A percentile compares a stretch with the other conserved stretches of the same genome.
These are phyloP conservation scores for Tetracladium marchalianum DNA, from an alignment of 495 filamentous ascomycete genomes.

Conservation along the genomic window DNA sequence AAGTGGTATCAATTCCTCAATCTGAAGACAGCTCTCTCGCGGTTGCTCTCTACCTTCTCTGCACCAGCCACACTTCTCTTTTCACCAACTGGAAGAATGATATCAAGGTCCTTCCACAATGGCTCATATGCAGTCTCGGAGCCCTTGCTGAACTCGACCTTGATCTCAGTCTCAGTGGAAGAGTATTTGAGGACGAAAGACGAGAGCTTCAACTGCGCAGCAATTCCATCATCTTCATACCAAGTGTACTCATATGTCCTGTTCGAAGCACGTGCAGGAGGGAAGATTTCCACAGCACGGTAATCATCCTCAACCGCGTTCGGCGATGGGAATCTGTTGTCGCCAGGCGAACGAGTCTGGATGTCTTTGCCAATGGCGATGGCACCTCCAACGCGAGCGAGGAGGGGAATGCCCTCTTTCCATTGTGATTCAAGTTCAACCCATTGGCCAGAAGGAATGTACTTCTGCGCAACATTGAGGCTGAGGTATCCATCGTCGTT, in stretches of 20 bases:
- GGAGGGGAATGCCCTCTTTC: conserved; percentile 49
- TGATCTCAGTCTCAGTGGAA: conserved; percentile 31
- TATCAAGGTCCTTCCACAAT: conserved; percentile 42
- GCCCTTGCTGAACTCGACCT: conserved; percentile 28
- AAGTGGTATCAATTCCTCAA: too few relatives aligned
- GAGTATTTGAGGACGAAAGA: conserved; percentile 33
- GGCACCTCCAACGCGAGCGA: conserved; percentile 49
- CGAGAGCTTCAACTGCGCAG: conserved; percentile 32
- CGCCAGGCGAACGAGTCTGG: conserved; percentile 46
- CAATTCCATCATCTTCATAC: conserved; percentile 57
- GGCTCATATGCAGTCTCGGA: conserved; percentile 33
- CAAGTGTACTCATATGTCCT: conserved; percentile 37
- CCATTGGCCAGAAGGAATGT: conserved; percentile 50
- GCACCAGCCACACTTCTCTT: conserved; percentile 28
- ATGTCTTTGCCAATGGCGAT: conserved; percentile 47
- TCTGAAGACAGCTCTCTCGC: too few relatives aligned
- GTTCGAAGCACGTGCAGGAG: conserved; percentile 31
- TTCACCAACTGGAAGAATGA: conserved; percentile 42
- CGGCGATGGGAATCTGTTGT: conserved; percentile 41
- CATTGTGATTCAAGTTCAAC: conserved; percentile 46
- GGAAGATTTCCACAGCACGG: conserved; percentile 55
- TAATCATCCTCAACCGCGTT: conserved; percentile 50
- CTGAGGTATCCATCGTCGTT: conserved; percentile 47
- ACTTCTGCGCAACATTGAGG: conserved; percentile 48
- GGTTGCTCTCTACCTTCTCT: too few relatives aligned